These are phyloP conservation scores for Diutina rugosa DNA, from an alignment of 1,139 yeast genomes.

Conservation along the genomic window DNA sequence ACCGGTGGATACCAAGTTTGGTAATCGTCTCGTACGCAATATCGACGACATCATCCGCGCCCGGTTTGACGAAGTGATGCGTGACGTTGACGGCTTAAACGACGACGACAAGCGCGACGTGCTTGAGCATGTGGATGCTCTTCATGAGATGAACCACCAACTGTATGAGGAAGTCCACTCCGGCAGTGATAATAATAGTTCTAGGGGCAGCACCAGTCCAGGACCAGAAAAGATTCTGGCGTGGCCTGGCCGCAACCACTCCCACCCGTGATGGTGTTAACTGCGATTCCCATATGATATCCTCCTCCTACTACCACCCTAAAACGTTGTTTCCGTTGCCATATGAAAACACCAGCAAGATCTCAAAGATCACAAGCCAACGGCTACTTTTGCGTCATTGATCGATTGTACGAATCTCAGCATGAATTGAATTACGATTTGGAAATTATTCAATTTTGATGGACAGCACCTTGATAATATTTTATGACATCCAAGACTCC, in stretches of 20 bases:
- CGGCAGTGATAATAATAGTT: not conserved
- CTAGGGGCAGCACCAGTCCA: not conserved
- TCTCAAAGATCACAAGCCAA: no score
- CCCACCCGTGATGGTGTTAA: constrained; percentile 32
- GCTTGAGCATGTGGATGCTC: not conserved
- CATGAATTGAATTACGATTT: no score
- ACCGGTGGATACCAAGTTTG: constrained; percentile 44
- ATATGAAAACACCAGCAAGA: no score
- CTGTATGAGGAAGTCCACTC: not conserved
- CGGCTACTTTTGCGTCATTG: no score
- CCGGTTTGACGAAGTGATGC: constrained; percentile 10
- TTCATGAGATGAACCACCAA: not conserved
- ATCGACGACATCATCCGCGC: constrained; percentile 32
- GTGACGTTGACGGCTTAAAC: not conserved
- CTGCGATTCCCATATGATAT: no score
- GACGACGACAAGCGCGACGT: not conserved
- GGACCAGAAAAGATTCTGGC: constrained; percentile 35
- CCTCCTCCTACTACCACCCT: no score
- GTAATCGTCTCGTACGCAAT: constrained; percentile 31
- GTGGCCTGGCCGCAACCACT: constrained; percentile 61
- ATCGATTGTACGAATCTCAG: no score
- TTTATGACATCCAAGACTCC: no score
- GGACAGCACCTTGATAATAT: no score
- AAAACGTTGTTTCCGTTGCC: no score
- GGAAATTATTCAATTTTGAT: no score